Conservation (phyloP, 2,329 filamentous ascomycete species). For the Trichophyton simii region DNA sequence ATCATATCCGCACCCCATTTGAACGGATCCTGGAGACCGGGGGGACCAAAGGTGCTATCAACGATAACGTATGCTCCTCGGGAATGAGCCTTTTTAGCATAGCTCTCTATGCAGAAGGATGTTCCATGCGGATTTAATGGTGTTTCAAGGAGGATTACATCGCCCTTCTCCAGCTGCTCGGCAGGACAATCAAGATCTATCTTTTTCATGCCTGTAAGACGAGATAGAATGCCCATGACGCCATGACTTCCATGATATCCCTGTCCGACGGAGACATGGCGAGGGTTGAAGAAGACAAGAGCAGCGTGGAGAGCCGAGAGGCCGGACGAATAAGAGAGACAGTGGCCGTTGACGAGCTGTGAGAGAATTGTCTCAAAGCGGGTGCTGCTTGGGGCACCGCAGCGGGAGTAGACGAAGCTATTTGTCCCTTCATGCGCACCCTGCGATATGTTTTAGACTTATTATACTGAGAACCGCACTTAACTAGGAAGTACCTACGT, state of each 20-base stretch:
- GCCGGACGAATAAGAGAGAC: slow-evolving; percentile 70
- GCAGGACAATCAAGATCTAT: slow-evolving; percentile 58
- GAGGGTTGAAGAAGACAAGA: slow-evolving; percentile 71
- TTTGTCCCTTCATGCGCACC: slow-evolving; percentile 16
- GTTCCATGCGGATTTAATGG: slow-evolving; percentile 84
- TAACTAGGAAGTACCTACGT: not conserved
- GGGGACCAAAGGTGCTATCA: slow-evolving; percentile 86
- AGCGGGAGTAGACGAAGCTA: slow-evolving; percentile 70
- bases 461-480: no score
- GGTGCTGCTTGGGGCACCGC: slow-evolving; percentile 64
- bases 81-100: slow-evolving; percentile 58
- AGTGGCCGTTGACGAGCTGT: slow-evolving; percentile 52
- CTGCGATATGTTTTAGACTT: not conserved
- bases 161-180: slow-evolving; percentile 57
- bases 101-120: slow-evolving; percentile 59
- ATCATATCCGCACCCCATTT: slow-evolving; percentile 67
- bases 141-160: slow-evolving; percentile 84
- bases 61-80: slow-evolving; percentile 67
- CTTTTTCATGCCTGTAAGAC: slow-evolving; percentile 61
- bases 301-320: slow-evolving; percentile 80
- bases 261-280: slow-evolving; percentile 64
- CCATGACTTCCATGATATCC: slow-evolving; percentile 94
- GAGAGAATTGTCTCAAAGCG: slow-evolving; percentile 76
- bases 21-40: slow-evolving; percentile 79
- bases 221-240: slow-evolving; percentile 59